Base-by-base conservation (phyloP, 257 asterid species). In the Solanum clarkiae region DNA sequence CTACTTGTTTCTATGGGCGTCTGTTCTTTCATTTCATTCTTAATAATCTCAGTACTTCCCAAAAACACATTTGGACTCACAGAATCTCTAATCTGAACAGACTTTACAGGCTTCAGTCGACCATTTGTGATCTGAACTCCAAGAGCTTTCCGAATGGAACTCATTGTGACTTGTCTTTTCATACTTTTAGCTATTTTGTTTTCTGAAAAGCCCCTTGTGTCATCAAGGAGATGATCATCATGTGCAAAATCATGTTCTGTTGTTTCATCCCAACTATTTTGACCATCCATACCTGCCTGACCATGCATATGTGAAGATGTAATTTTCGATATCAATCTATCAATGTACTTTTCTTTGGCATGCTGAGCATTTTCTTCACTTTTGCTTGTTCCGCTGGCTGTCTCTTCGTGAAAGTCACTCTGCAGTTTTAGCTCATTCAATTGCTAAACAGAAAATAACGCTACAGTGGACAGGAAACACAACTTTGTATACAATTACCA, bases 21-120 rank as follows among this genome's bases (percentile, higher is more conserved):
- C 49, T 86, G 90, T 29, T 87, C 85, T 69, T 90, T 91, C 6
- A 88, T 84, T 80, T 91, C 91, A 57, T 89, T 90, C 88, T 87
- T 91, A 17, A 88, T 87, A 70, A 63, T 55, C 70, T 59, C 45
- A 80, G 47, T 70, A 40, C 85, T 87, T 24, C 87, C 86, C n/a
- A 82, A 51, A 77, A 84, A 49, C 66, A 82, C 90, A 47, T 83
- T 88, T 77, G 82, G 87, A 60, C 83, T 90, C 56, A 86, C 63
- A 4, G 96, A 80, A 54, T 87, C 88, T 44, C 83, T 81, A 66
- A 89, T 57, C 70, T 87, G 90, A 54, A 89, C 90, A 40, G 98
- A 93, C 83, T 91, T 93, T 32, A 54, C 88, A 22, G 93, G 94
- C 86, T 90, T 94, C 70, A 93, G 82, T 85, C 90, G 86, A 86